phyloP scores from a whole-genome alignment of 441 rosid genomes.

The Euphorbia celastroides region DNA sequence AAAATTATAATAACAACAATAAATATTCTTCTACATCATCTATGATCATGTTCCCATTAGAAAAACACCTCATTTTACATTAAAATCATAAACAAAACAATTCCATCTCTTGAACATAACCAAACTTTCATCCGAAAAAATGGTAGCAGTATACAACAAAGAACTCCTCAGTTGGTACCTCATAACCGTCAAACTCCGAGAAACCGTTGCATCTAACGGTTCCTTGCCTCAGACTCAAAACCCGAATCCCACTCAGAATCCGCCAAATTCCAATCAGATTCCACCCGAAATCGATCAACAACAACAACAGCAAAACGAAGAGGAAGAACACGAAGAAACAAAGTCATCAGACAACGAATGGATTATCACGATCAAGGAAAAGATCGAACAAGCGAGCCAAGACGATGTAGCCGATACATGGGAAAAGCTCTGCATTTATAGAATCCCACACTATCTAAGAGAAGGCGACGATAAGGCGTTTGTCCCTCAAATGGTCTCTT shows the following conservation, averaged over 20 bases:
- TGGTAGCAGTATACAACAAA: constrained; percentile 81
- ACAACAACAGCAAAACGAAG: constrained; percentile 13
- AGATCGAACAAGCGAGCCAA: constrained; percentile 55
- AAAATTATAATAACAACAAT: not conserved
- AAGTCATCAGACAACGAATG: constrained; percentile 42
- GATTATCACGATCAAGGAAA: constrained; percentile 58
- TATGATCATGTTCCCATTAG: not conserved
- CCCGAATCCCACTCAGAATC: constrained; percentile 23
- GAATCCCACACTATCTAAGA: constrained; percentile 64
- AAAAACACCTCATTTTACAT: not conserved
- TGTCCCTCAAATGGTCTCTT: constrained; percentile 67
- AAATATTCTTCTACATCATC: constrained; percentile 1
- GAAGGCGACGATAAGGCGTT: constrained; percentile 74
- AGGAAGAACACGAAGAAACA: constrained; percentile 21
- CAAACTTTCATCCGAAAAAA: constrained; percentile 24
- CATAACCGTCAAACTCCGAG: constrained; percentile 76
- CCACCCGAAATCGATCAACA: constrained; percentile 21
- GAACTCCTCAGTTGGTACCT: constrained; percentile 91
- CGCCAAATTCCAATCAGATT: constrained; percentile 25
- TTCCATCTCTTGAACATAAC: constrained; percentile 5
- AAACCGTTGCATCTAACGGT: constrained; percentile 52
- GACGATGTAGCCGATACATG: constrained; percentile 55
- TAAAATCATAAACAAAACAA: not conserved
- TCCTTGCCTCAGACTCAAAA: constrained; percentile 27
- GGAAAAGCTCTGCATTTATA: constrained; percentile 64